phyloP scores from a whole-genome alignment of 139 green algal species.

The Chlorella sorokiniana region DNA sequence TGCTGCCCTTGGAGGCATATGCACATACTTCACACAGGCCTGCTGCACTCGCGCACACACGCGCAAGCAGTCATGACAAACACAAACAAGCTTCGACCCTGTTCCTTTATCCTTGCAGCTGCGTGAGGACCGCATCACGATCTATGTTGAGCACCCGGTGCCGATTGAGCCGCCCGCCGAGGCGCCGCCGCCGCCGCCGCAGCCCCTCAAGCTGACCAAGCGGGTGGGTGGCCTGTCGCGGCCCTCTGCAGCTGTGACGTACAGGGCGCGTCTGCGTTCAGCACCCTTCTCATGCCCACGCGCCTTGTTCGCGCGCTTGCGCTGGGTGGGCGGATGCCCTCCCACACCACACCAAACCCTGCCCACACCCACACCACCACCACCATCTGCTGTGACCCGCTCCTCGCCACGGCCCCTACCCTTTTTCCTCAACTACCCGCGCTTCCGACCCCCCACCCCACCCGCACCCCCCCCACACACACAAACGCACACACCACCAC shows the following conservation, averaged over 20 bases:
- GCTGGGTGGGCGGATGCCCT: too few relatives aligned
- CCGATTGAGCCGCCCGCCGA: slow-evolving; percentile 89
- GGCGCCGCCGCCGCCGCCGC: slow-evolving; percentile 72
- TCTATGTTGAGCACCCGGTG: slow-evolving; percentile 86
- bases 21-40: too few relatives aligned
- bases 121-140: slow-evolving; percentile 59
- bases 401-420: too few relatives aligned
- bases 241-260: too few relatives aligned
- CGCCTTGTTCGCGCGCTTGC: too few relatives aligned
- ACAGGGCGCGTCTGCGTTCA: not conserved
- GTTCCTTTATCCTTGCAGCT: not conserved
- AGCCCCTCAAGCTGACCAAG: slow-evolving; percentile 85
- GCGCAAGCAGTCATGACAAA: too few relatives aligned
- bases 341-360: too few relatives aligned
- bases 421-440: too few relatives aligned
- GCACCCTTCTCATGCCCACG: not conserved
- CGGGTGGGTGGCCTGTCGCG: slow-evolving; percentile 43
- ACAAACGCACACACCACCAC: not conserved
- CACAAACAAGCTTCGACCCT: not conserved
- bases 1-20: too few relatives aligned
- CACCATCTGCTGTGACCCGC: too few relatives aligned
- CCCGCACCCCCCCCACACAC: not conserved
- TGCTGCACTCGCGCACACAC: too few relatives aligned
- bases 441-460: not conserved
- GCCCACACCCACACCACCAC: too few relatives aligned